A percentile compares a stretch with the other conserved stretches of the same genome.
These are phyloP conservation scores for Brettanomyces anomalus DNA, from an alignment of 805 yeast genomes.

Conservation along the genomic window DNA sequence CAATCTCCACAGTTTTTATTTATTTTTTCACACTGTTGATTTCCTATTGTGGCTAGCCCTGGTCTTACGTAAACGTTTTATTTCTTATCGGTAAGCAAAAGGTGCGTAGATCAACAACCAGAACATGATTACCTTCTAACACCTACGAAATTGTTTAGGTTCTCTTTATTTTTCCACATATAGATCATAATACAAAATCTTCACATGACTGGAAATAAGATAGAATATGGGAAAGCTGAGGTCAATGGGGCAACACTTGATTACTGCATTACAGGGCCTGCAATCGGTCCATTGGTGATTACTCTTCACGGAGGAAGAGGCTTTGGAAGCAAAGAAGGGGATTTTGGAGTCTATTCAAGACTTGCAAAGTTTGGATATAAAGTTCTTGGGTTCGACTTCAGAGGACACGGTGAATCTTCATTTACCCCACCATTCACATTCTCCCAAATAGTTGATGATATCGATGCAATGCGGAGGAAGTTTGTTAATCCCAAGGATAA, in stretches of 20 bases:
- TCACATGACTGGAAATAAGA: not conserved
- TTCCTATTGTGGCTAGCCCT: too few relatives aligned
- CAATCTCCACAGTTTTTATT: not conserved
- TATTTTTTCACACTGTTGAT: not conserved
- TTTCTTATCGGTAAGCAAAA: too few relatives aligned
- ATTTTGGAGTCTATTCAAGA: constrained; percentile 14
- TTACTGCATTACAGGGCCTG: constrained; percentile 11
- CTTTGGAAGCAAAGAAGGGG: constrained; percentile 15
- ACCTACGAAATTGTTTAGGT: too few relatives aligned
- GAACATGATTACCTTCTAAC: too few relatives aligned
- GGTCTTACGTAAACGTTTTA: too few relatives aligned
- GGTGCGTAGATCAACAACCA: too few relatives aligned
- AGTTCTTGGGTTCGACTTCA: constrained; percentile 17
- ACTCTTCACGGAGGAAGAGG: constrained; percentile 21
- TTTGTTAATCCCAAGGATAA: constrained; percentile 6
- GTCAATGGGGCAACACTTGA: constrained; percentile 13
- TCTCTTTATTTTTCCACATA: too few relatives aligned
- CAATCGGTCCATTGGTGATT: constrained; percentile 11
- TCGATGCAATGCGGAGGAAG: constrained; percentile 12
- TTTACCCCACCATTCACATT: constrained; percentile 16
- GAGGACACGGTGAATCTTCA: constrained; percentile 18
- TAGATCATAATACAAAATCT: too few relatives aligned
- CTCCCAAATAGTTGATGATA: constrained; percentile 16
- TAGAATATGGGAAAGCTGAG: constrained; percentile 4
- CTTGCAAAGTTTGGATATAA: constrained; percentile 13